Evolutionary conservation across 495 filamentous ascomycete genomes (phyloP).

Genomic region (Penicillium flavigenum): DNA sequence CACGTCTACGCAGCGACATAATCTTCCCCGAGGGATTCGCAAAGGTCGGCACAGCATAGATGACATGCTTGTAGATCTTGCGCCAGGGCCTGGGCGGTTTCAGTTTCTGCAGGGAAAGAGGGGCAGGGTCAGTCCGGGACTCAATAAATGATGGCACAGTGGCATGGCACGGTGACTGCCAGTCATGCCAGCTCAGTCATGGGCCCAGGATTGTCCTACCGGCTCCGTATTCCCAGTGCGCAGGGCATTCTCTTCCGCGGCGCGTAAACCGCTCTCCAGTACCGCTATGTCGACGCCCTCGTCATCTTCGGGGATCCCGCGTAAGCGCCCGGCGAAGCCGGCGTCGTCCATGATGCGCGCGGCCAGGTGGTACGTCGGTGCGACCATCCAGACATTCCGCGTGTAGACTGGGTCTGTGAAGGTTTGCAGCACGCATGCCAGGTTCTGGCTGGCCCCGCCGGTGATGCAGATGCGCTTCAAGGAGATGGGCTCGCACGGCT

Average conservation of each 20-base stretch:
- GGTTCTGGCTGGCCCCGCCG: slow-evolving; percentile 73
- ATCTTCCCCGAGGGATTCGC: slow-evolving; percentile 78
- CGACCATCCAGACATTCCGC: slow-evolving; percentile 71
- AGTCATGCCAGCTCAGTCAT: slow-evolving; percentile 1
- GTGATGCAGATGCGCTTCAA: slow-evolving; percentile 72
- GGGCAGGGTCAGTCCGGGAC: slow-evolving; percentile 15
- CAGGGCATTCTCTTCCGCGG: slow-evolving; percentile 34
- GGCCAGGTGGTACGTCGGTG: slow-evolving; percentile 77
- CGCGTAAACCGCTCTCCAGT: slow-evolving; percentile 50
- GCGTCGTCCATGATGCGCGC: slow-evolving; percentile 77
- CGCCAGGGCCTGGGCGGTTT: slow-evolving; percentile 47
- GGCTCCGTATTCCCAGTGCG: slow-evolving; percentile 35
- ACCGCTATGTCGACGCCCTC: slow-evolving; percentile 66
- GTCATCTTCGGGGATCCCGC: slow-evolving; percentile 69
- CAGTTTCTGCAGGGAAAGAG: slow-evolving; percentile 29
- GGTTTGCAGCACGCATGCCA: slow-evolving; percentile 68
- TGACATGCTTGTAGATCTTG: slow-evolving; percentile 77
- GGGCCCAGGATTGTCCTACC: slow-evolving; percentile 31
- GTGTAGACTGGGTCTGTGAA: slow-evolving; percentile 80
- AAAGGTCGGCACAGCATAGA: slow-evolving; percentile 82
- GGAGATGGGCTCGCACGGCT: slow-evolving; percentile 38
- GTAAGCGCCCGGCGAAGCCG: slow-evolving; percentile 60
- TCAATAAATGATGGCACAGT: slow-evolving; percentile 1
- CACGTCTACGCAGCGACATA: slow-evolving; percentile 61
- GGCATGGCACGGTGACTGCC: neutral